Conservation (phyloP, 345 rosid species). For the Mercurialis annua region DNA sequence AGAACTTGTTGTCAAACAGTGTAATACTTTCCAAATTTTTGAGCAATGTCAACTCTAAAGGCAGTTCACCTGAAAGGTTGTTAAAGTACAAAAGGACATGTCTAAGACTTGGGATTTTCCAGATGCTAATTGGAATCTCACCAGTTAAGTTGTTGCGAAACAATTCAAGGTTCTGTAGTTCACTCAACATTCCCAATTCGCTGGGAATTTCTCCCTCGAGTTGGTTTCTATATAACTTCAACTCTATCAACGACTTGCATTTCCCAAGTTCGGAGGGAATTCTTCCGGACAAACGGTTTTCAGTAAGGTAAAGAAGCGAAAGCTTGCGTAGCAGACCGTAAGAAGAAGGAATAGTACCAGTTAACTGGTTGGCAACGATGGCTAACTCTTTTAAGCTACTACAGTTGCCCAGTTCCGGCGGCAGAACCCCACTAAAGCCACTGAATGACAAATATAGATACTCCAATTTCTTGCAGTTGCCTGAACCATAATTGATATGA, state of each 20-base stretch:
- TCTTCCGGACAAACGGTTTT: constrained; percentile 58
- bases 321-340: constrained; percentile 45
- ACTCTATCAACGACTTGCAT: constrained; percentile 45
- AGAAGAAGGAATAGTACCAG: constrained; percentile 60
- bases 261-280: constrained; percentile 62
- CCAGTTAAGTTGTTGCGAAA: constrained; percentile 58
- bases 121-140: constrained; percentile 63
- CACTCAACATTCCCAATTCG: constrained; percentile 45
- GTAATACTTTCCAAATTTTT: constrained; percentile 42
- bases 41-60: constrained; percentile 56
- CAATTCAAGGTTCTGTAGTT: constrained; percentile 50
- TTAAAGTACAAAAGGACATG: constrained; percentile 50
- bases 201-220: constrained; percentile 62
- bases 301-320: constrained; percentile 43
- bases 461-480: constrained; percentile 39
- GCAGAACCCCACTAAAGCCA: constrained; percentile 48
- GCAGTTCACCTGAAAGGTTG: constrained; percentile 65
- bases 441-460: constrained; percentile 51
- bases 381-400: constrained; percentile 39
- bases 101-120: constrained; percentile 60
- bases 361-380: constrained; percentile 37
- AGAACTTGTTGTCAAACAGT: constrained; percentile 50
- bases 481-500: constrained; percentile 35
- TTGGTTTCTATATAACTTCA: constrained; percentile 47
- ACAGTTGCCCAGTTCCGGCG: constrained; percentile 50